phyloP scores from a whole-genome alignment of 2,329 filamentous ascomycete species.

The Monilinia aucupariae region DNA sequence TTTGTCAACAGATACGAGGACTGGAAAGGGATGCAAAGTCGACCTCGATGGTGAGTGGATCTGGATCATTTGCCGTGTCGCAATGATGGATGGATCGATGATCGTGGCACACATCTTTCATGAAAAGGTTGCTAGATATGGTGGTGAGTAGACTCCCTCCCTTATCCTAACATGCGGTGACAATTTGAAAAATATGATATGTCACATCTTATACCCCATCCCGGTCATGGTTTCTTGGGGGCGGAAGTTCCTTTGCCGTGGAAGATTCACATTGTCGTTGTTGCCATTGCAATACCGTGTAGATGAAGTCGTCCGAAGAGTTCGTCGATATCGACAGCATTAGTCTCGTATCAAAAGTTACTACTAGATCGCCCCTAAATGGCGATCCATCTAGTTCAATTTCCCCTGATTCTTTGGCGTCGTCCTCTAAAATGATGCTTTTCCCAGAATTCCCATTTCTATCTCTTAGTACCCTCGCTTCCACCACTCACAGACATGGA shows the following conservation, averaged over 20 bases:
- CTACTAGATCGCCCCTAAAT: constrained; percentile 17
- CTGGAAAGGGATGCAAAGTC: neutral
- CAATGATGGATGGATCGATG: neutral
- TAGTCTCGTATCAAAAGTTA: neutral
- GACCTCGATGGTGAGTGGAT: neutral
- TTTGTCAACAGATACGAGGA: constrained; percentile 11
- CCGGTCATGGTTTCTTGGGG: neutral
- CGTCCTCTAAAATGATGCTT: constrained; percentile 12
- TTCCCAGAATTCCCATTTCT: constrained; percentile 7
- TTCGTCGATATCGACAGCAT: neutral
- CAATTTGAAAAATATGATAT: constrained; percentile 3
- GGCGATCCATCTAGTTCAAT: constrained; percentile 14
- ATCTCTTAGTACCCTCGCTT: constrained; percentile 9
- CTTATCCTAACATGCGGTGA: constrained; percentile 13
- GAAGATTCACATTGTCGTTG: neutral
- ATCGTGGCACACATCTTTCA: constrained; percentile 6
- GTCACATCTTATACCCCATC: neutral
- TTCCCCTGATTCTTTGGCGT: constrained; percentile 16
- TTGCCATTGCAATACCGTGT: neutral
- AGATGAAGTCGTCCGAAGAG: neutral
- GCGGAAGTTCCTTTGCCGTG: neutral
- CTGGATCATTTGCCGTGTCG: neutral
- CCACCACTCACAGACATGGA: constrained; percentile 9
- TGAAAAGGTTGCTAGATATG: neutral
- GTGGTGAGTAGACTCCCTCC: neutral